Evolutionary conservation across 768 basidiomycete species (phyloP), one percentile per base, ranked within the genome.

Genomic region (Chalciporus pseudorubinellus): DNA sequence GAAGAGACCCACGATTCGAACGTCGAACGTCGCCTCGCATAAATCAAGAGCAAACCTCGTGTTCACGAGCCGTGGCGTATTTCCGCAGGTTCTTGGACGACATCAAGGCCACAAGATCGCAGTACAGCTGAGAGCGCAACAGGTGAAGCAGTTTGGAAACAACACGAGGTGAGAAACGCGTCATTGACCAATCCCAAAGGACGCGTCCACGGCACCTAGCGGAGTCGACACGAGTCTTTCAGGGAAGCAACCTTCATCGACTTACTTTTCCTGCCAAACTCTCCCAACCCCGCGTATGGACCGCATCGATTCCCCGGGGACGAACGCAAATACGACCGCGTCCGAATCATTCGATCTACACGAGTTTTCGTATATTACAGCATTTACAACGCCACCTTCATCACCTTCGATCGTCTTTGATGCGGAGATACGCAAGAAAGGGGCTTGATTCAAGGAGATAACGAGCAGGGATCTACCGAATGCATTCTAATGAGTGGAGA

Each of bases 301-400:
- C 11, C 31, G 16, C 21, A 46, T 44, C 6, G 47, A 59, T 39
- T 62, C 58, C 8, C 64, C 56, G 2, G 49, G 46, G 29, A 43
- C 21, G 49, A 45, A 51, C 12, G 50, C 54, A 13, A 50, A 39
- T 29, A 55, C 55, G 12, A 36, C 54, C 22, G 43, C 53, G 24
- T 59, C 54, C 44, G 48, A 50, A 12, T 52, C 55, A 33, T 63
- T 58, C 16, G 66, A 70, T 43, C 38, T 68, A 52, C 54, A 63
- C 53, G 66, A 66, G 56, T 61, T 63, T 61, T 70, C 68, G 24
- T 63, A 68, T 42, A 26, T 66, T 29, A 68, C 66, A 11, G 66
- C 63, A 12, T 63, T 64, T 33, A 66, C 66, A 21, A 70, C 68
- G 49, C 66, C 59, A 48, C 57, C 66, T 46, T 62, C 65, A 21